Conservation (phyloP, 225 moss, liverwort and hornwort genomes). For the Physcomitrellopsis africana region DNA sequence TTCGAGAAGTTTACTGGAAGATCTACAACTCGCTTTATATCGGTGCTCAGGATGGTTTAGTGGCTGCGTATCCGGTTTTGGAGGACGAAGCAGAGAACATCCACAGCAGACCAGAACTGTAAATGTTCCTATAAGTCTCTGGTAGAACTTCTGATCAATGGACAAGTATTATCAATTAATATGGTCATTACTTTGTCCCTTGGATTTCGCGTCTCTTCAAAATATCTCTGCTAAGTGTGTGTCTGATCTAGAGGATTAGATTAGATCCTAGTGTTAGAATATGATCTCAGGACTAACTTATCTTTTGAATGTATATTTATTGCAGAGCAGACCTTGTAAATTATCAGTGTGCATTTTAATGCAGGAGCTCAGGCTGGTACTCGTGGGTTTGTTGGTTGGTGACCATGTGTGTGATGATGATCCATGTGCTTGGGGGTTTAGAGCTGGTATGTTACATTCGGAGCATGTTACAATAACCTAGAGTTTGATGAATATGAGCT, state of each 20-base stretch:
- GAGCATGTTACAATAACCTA: neutral
- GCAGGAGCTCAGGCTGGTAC: conserved; percentile 25
- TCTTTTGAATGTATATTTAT: conserved; percentile 23
- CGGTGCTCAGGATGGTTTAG: conserved; percentile 95
- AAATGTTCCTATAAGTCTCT: conserved; percentile 78
- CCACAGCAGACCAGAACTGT: conserved; percentile 94
- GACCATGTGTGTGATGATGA: neutral
- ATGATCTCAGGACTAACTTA: conserved; percentile 30
- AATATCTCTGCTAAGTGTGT: conserved; percentile 7
- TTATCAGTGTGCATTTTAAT: conserved; percentile 26
- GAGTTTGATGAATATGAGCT: conserved; percentile 5
- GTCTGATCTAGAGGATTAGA: conserved; percentile 18
- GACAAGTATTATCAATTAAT: conserved; percentile 28
- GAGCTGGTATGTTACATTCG: neutral
- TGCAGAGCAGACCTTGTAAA: conserved; percentile 40
- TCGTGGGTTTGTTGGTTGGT: neutral
- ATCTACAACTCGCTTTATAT: conserved; percentile 97
- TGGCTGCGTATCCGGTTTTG: conserved; percentile 89
- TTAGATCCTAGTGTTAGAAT: conserved; percentile 21
- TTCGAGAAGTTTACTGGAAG: conserved; percentile 99
- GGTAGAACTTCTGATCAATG: conserved; percentile 23
- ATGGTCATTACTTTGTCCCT: neutral
- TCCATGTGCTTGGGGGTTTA: neutral
- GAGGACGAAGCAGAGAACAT: conserved; percentile 87
- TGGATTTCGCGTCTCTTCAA: conserved; percentile 9